A percentile compares a stretch with the other conserved stretches of the same genome.
Conservation (phyloP, 345 rosid genomes). For the Lepidium africanum region DNA sequence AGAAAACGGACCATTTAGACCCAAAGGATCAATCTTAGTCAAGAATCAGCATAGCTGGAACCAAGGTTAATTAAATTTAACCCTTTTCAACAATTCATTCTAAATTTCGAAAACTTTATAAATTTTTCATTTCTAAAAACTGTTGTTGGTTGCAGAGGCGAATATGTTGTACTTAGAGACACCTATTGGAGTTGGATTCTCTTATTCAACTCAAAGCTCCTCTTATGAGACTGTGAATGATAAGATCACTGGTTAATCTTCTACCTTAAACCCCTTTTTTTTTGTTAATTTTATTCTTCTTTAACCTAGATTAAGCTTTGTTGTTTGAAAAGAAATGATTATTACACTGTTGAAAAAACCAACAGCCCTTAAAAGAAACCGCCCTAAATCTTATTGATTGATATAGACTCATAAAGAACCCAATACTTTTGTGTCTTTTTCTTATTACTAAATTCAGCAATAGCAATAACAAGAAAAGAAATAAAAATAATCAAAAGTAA, state of each 20-base stretch:
- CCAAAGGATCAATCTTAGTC: slow-evolving; percentile 62
- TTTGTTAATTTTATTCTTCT: not conserved
- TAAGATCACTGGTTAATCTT: slow-evolving; percentile 60
- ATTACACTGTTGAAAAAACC: not conserved
- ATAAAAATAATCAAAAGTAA: not conserved
- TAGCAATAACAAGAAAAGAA: not conserved
- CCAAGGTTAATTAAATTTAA: slow-evolving; percentile 35
- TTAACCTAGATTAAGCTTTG: not conserved
- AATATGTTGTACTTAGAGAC: slow-evolving; percentile 90
- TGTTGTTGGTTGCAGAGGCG: slow-evolving; percentile 52
- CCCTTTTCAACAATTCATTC: not conserved
- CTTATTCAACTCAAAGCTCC: slow-evolving; percentile 63
- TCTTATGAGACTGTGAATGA: slow-evolving; percentile 64
- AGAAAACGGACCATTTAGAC: slow-evolving; percentile 97
- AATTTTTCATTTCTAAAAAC: not conserved
- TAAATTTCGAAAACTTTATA: not conserved
- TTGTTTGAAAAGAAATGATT: not conserved
- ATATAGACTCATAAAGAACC: slow-evolving; percentile 11
- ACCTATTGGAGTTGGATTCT: slow-evolving; percentile 97
- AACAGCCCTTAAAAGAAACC: not conserved
- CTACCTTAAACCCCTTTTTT: not conserved
- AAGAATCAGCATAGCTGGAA: slow-evolving; percentile 92
- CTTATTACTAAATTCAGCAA: not conserved
- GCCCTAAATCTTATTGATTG: not conserved
- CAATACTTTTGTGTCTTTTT: slow-evolving; percentile 3